Evolutionary conservation across 768 basidiomycete genomes (phyloP).

Genomic region (Suillus lakei): DNA sequence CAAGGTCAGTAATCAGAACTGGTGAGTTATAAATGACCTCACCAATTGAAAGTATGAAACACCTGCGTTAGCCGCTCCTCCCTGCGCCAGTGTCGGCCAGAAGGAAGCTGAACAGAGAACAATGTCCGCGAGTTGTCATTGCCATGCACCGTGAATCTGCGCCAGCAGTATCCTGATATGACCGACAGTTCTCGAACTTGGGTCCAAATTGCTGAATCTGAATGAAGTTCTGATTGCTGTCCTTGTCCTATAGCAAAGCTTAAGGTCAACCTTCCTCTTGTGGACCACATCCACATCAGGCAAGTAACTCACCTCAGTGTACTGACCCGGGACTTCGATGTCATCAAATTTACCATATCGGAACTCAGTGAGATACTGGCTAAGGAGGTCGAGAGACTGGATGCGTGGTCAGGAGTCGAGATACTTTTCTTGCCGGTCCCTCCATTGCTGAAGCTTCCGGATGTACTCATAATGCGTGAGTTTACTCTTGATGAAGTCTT

Average conservation of each 20-base stretch:
- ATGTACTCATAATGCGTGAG: slow-evolving; percentile 88
- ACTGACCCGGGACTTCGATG: slow-evolving; percentile 98
- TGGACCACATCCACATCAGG: background rate
- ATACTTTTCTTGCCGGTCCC: slow-evolving; percentile 84
- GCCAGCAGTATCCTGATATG: slow-evolving; percentile 86
- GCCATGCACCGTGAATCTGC: slow-evolving; percentile 89
- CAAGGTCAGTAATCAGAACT: slow-evolving; percentile 8
- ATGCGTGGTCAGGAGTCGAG: slow-evolving; percentile 83
- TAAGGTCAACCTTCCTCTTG: background rate
- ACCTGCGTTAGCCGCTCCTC: slow-evolving; percentile 93
- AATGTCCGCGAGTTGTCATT: slow-evolving; percentile 88
- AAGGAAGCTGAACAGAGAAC: slow-evolving; percentile 91
- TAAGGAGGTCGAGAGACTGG: slow-evolving; percentile 84
- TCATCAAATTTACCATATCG: slow-evolving; percentile 98
- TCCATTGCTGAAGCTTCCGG: slow-evolving; percentile 87
- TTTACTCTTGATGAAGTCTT: slow-evolving; percentile 84
- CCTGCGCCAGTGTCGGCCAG: slow-evolving; percentile 81
- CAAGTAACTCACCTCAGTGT: slow-evolving; percentile 75
- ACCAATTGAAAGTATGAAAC: slow-evolving; percentile 95
- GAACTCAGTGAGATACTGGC: slow-evolving; percentile 96
- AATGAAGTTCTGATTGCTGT: slow-evolving; percentile 89
- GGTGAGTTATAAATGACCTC: slow-evolving; percentile 23
- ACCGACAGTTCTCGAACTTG: slow-evolving; percentile 88
- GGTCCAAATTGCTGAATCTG: slow-evolving; percentile 90
- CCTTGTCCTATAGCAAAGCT: slow-evolving; percentile 78